Base-by-base conservation (phyloP, 768 basidiomycete species). In the Pholiota molesta region DNA sequence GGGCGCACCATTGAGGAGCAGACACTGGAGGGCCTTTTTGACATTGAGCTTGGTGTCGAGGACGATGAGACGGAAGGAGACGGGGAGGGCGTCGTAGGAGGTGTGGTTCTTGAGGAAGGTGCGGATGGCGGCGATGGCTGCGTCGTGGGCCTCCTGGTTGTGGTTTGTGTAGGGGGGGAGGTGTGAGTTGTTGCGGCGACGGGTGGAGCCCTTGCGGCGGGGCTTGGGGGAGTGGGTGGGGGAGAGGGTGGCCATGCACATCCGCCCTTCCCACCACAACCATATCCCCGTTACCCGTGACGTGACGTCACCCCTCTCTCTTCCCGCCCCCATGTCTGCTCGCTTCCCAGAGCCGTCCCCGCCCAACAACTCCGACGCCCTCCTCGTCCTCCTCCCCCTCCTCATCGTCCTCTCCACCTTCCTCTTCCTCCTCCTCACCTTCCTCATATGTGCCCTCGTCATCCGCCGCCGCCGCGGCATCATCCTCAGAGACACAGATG, bases 41-140 rank as follows among this genome's bases (percentile, higher is more conserved):
- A 99, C 96, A 71, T 92, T 95, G 69, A 99, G 85, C 74, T 94
- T 92, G 51, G 92, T 95, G 76, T 99, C 97, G 59, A 99, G 86
- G 26, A 99, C 95, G 73, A 99, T 98, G 70, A 99, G 83, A 68
- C 97, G 84, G 78, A 96, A 99, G 75, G 89, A 92, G 78, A 99
- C 94, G 26, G 97, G 97, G 69, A 99, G 96, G 33, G 97, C 95
- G 75, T 99, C 97, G 78, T 99, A 99, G 66, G 89, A 88, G 17
- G 89, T 92, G 70, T 93, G 87, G 61, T 89, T 85, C 69, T 86
- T 91, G 78, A 99, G 88, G 76, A 95, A 93, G 55, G 76, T 76
- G 55, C 97, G 84, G 70, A 99, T 95, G 59, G 83, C 77, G 60
- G 78, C 72, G 61, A 94, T 74, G 26, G 91, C 90, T 5, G 81